Evolutionary conservation across 176 grass and related monocot species (phyloP), one percentile per base, ranked within the genome.

Genomic region (Triticum aestivum): DNA sequence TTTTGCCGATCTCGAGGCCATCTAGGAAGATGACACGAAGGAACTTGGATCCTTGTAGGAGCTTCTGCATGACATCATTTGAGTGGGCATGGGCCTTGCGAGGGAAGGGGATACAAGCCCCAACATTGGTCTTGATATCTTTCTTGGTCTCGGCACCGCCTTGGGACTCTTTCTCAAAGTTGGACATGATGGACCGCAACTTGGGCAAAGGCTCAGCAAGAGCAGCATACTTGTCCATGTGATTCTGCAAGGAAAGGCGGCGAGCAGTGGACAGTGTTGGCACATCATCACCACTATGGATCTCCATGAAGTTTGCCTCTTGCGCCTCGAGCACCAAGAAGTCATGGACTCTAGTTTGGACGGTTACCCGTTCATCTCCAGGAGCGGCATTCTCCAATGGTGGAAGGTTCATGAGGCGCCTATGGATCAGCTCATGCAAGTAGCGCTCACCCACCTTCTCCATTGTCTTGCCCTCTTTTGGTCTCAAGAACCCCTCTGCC

Each of bases 251-350:
- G 7, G 78, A 77, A 52, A 92, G 69, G 6, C 78, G 82, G 1
- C 90, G 86, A 14, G 86, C 29, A 54, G 10, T 86, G 18, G 82
- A 65, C 8, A 83, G 26, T 24, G 69, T 45, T 1, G 83, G 82
- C 17, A 83, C 27, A 5, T 85, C 73, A 3, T 89, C 82, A 0
- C 33, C 32, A 2, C 54, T 79, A 8, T 86, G 82, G 26, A 89
- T 39, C 74, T 85, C 86, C 9, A 92, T 9, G 2, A 92, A 92
- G 14, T 30, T 84, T 12, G 78, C 75, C 29, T 82, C 86, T 2
- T 89, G 84, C 24, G 91, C 91, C 83, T 86, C 87, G 8, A 37
- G 27, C 11, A 62, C 34, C 21, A 92, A 2, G 75, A 89, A 92
- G 2, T 49, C 79, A 70, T 74, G 87, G 20, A 92, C 77, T 70